A percentile compares a stretch with the other conserved stretches of the same genome.
phyloP scores from a whole-genome alignment of 768 basidiomycete species.

The Boletus subparvulus region DNA sequence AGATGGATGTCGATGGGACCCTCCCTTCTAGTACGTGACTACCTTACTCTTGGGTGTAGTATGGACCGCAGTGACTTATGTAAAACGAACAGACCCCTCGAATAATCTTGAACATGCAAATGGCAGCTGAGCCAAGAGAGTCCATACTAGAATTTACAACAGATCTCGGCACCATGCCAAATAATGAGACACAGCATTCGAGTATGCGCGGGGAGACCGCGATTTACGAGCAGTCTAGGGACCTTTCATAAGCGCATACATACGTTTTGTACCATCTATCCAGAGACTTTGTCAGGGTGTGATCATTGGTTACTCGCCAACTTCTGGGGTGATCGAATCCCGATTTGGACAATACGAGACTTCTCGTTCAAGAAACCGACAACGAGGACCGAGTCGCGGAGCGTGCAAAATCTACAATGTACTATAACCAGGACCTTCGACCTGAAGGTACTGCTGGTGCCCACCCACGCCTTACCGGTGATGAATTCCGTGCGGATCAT shows the following conservation, averaged over 20 bases:
- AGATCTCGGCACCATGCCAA: not conserved
- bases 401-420: not conserved
- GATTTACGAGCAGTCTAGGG: not conserved
- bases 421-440: not conserved
- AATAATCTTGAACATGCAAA: constrained; percentile 21
- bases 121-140: constrained; percentile 6
- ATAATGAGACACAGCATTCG: not conserved
- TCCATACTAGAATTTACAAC: constrained; percentile 15
- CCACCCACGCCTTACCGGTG: not conserved
- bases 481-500: not conserved
- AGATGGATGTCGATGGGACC: constrained; percentile 16
- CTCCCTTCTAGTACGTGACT: constrained; percentile 14
- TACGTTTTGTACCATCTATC: not conserved
- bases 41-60: not conserved
- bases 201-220: not conserved
- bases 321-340: not conserved
- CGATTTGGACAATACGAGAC: not conserved
- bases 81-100: constrained; percentile 15
- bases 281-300: not conserved
- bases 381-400: not conserved
- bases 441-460: not conserved
- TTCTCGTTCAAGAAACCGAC: not conserved
- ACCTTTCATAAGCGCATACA: not conserved
- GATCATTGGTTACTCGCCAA: not conserved
- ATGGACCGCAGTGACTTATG: not conserved